Evolutionary conservation across 106 monocot species (phyloP).

Genomic region (Xerophyta viscosa): DNA sequence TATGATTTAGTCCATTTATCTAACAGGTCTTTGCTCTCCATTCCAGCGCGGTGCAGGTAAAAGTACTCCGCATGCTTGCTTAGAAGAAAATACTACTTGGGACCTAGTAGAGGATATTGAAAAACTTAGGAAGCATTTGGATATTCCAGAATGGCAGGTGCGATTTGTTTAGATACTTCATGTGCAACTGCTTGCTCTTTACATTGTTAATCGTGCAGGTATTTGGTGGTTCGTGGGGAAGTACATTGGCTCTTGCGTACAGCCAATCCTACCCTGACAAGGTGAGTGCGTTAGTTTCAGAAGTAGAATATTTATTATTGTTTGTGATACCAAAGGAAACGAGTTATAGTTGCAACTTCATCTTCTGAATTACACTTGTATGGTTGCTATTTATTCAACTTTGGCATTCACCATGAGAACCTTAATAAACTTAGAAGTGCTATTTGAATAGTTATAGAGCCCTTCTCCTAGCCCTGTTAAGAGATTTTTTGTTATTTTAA

Average conservation of each 20-base stretch:
- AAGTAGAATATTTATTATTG: no score
- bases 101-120: constrained; percentile 89
- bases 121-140: constrained; percentile 77
- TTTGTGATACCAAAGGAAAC: no score
- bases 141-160: constrained; percentile 97
- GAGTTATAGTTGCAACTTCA: no score
- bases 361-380: no score
- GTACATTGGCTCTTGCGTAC: constrained; percentile 89
- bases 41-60: constrained; percentile 88
- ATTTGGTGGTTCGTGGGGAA: constrained; percentile 99
- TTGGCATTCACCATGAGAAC: no score
- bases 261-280: constrained; percentile 90
- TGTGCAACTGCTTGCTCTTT: not conserved
- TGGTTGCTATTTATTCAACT: no score
- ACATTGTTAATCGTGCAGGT: constrained; percentile 38
- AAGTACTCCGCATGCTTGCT: constrained; percentile 97
- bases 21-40: constrained; percentile 6
- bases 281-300: constrained; percentile 23
- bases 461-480: not conserved
- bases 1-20: not conserved
- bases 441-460: no score
- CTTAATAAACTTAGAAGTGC: no score
- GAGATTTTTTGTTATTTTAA: not conserved
- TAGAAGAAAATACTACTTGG: constrained; percentile 99
- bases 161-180: not conserved